These are phyloP conservation scores for Termitomyces eurrhizus DNA, from an alignment of 768 basidiomycete genomes.

Conservation along the genomic window DNA sequence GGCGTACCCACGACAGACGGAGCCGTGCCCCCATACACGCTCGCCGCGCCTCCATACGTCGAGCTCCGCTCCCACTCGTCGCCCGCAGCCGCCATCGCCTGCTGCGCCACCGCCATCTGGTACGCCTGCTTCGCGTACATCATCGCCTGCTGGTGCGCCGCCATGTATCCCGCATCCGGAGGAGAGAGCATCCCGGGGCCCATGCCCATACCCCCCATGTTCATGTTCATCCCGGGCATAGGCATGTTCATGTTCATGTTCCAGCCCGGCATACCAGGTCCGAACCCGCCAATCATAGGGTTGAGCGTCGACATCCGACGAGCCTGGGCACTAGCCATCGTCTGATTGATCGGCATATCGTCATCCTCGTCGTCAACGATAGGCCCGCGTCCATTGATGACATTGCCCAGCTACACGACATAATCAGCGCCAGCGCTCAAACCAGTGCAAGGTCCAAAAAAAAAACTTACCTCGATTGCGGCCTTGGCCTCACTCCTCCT, in stretches of 20 bases:
- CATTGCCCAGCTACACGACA: constrained; percentile 68
- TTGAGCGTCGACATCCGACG: constrained; percentile 39
- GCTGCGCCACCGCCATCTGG: constrained; percentile 87
- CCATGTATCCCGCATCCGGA: constrained; percentile 55
- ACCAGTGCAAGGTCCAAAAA: constrained; percentile 4
- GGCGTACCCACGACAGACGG: constrained; percentile 31
- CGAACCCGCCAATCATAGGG: constrained; percentile 40
- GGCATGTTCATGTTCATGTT: constrained; percentile 27
- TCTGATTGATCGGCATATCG: constrained; percentile 44
- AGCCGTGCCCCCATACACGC: constrained; percentile 41
- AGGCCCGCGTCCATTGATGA: constrained; percentile 75
- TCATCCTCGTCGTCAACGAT: constrained; percentile 52
- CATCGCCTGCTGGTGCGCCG: constrained; percentile 87
- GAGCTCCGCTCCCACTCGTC: constrained; percentile 90
- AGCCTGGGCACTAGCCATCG: constrained; percentile 21
- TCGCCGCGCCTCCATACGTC: constrained; percentile 29
- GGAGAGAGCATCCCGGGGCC: constrained; percentile 37
- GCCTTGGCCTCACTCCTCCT: constrained; percentile 81
- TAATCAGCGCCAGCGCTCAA: neutral
- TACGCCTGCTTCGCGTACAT: constrained; percentile 84
- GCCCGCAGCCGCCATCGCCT: constrained; percentile 83
- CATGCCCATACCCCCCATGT: constrained; percentile 13
- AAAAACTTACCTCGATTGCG: constrained; percentile 73
- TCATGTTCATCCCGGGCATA: constrained; percentile 13
- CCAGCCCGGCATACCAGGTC: constrained; percentile 14